Base-by-base conservation (phyloP, 179 eudicot species). In the Amaranthus tricolor region DNA sequence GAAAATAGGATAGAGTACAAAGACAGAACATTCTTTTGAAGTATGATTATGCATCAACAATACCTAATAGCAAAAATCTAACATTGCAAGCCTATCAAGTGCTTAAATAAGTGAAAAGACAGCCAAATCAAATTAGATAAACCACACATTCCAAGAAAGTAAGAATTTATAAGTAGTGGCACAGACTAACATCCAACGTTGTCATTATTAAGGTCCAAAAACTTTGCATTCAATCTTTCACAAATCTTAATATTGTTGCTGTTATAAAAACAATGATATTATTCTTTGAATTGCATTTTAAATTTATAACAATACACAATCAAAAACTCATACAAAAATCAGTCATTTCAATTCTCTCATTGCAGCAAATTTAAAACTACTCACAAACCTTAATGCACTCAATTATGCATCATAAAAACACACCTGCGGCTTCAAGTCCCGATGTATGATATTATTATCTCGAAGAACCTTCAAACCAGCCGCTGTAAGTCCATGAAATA, bases 371-470 rank as follows among this genome's bases (percentile, higher is more conserved):
- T 31, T 4, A 31, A 31, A 31, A 31, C 40, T 31, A 31, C 40
- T 31, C 40, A 31, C 40, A 31, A 31, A 31, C 40, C 40, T 31
- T 4, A 31, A 31, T 31, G 40, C 40, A 31, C 40, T 31, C 40
- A 31, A 31, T 31, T 1, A 31, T 31, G 40, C 40, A 31, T 31
- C 40, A 31, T 31, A 44, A 58, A 69, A 6, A 63, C 84, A 50
- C 62, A 86, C 97, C 91, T 92, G 97, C 9, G 97, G 97, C 83
- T 92, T 92, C 77, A 92, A 81, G 80, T 88, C 94, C 76, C 94
- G 89, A 81, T 88, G 98, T 68, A 94, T 92, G 70, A 92, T 87
- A 80, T 94, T 86, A 88, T 92, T 88, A 20, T 92, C 91, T 55
- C 91, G 91, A 69, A 87, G 90, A 49, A 88, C 76, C 80, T 87